Evolutionary conservation across 2,329 filamentous ascomycete genomes (phyloP).

Genomic region (Alternaria sp.): DNA sequence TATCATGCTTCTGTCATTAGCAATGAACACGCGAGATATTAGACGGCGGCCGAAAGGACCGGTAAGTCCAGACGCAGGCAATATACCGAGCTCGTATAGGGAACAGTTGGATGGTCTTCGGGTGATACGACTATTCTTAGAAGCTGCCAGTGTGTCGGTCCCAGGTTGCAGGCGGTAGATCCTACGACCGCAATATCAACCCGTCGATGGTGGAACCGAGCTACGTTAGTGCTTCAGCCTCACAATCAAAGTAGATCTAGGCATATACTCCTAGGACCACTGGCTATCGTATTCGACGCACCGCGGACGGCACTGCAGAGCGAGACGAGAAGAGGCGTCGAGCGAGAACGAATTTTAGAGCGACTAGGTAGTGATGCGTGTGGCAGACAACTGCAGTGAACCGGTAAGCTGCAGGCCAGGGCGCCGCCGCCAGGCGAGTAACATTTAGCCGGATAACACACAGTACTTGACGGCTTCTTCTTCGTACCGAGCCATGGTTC

Average conservation of each 20-base stretch:
- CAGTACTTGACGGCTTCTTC: background rate
- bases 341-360: background rate
- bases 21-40: background rate
- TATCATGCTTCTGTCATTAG: background rate
- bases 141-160: background rate
- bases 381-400: background rate
- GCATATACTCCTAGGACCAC: background rate
- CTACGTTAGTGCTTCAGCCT: slow-evolving; percentile 31
- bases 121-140: slow-evolving; percentile 16
- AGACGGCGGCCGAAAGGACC: slow-evolving; percentile 1
- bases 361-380: background rate
- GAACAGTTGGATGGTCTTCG: background rate
- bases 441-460: slow-evolving; percentile 42
- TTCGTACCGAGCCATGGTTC: background rate
- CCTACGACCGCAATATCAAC: slow-evolving; percentile 24
- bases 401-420: slow-evolving; percentile 21
- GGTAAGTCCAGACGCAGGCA: slow-evolving; percentile 5
- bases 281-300: background rate
- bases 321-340: background rate
- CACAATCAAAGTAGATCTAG: slow-evolving; percentile 10
- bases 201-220: slow-evolving; percentile 22
- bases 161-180: slow-evolving; percentile 13
- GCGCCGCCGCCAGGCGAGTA: slow-evolving; percentile 1
- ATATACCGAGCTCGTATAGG: slow-evolving; percentile 11
- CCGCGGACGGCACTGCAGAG: background rate